Conservation (phyloP, 2,329 filamentous ascomycete genomes). For the Hymenoscyphus fraxineus region DNA sequence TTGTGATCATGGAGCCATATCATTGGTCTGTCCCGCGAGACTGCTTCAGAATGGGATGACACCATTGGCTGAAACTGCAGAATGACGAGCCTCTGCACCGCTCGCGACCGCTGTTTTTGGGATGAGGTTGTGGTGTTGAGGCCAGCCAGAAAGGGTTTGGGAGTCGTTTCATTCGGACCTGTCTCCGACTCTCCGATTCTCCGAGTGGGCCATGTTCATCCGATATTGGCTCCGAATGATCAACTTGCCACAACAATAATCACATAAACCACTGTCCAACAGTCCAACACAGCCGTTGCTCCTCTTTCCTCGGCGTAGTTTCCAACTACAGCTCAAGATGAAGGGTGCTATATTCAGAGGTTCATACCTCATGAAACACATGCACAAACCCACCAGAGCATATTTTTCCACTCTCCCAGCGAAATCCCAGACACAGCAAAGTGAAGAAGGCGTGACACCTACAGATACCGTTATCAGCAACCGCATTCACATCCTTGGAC, state of each 20-base stretch:
- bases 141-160: not conserved
- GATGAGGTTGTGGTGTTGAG: not conserved
- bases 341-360: not conserved
- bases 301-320: too few species aligned
- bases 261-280: too few species aligned
- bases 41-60: not conserved
- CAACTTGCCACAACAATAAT: not conserved
- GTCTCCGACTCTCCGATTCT: not conserved
- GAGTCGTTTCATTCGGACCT: not conserved
- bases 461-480: not conserved
- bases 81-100: not conserved
- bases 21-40: not conserved
- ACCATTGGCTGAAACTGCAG: not conserved
- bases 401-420: not conserved
- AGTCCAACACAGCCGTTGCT: too few species aligned
- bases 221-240: not conserved
- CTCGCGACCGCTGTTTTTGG: too few species aligned
- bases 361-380: not conserved
- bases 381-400: slow-evolving; percentile 35
- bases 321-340: not conserved
- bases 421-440: not conserved
- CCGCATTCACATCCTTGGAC: slow-evolving; percentile 68
- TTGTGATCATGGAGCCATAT: not conserved
- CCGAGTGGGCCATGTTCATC: not conserved
- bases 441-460: not conserved